Conservation (phyloP, 129 eudicot genomes). For the Flaveria sonorensis region DNA sequence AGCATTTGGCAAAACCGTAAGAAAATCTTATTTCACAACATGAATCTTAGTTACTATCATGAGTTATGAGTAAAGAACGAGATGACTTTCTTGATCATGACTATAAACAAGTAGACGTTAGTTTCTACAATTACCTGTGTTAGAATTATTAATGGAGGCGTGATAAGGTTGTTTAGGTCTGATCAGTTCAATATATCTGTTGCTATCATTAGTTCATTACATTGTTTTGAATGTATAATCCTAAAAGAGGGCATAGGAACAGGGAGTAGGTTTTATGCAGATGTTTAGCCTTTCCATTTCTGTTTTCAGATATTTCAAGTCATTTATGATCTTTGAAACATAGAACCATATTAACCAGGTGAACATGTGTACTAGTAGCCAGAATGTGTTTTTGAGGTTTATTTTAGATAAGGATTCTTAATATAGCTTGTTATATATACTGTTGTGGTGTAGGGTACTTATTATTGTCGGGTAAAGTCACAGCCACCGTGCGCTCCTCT, state of each 20-base stretch:
- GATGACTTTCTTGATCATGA: neutral
- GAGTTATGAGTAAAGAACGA: neutral
- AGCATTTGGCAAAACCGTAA: conserved; percentile 14
- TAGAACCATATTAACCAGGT: neutral
- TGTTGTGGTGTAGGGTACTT: neutral
- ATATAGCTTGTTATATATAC: neutral
- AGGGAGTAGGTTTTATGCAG: neutral
- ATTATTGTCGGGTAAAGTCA: neutral
- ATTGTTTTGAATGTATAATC: neutral
- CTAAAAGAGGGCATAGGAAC: neutral
- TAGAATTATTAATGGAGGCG: neutral
- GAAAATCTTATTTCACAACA: neutral
- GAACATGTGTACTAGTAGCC: neutral
- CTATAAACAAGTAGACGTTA: neutral
- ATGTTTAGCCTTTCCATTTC: neutral
- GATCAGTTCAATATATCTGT: neutral
- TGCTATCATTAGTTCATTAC: neutral
- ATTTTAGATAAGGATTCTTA: neutral
- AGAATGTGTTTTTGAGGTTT: neutral
- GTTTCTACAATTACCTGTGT: neutral
- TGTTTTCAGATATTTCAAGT: neutral
- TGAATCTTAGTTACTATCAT: neutral
- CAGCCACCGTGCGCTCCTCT: neutral
- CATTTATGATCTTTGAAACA: neutral
- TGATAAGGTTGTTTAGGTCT: neutral